Evolutionary conservation across 345 rosid species (phyloP), one percentile per base, ranked within the genome.

Genomic region (Eucalyptus victrix): DNA sequence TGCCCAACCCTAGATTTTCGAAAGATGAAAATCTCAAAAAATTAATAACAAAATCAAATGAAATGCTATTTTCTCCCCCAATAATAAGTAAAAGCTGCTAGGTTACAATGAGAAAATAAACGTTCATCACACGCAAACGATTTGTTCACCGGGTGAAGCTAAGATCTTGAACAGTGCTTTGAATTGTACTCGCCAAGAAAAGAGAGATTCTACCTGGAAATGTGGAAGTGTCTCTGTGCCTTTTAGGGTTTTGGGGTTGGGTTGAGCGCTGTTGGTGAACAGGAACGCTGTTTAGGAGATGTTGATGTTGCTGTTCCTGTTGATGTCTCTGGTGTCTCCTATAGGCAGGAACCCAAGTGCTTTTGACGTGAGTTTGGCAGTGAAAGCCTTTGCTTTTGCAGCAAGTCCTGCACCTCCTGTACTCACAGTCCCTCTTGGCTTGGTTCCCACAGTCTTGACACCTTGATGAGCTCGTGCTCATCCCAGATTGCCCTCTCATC

Each of bases 361-460:
- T 91, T 67, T 87, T 91, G 89, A 91, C 86, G 91, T 91, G 92
- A 69, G 91, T 91, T 87, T 88, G 88, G 86, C 92, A 91, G 26
- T 81, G 89, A 91, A 88, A 91, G 10, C 88, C 91, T 88, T 89
- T 91, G 86, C 90, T 88, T 65, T 88, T 90, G 42, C 92, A 91
- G 32, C 92, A 91, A 50, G 92, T 91, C 91, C 92, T 89, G 88
- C 92, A 91, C 88, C 92, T 88, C 92, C 80, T 87, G 90, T 89
- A 87, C 24, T 17, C 62, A 89, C 92, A 91, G 86, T 90, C 90
- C 87, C 87, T 91, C 86, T 91, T 91, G 15, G 92, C 92, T 83
- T 91, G 92, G 92, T 91, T 91, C 62, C 92, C 92, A 81, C 92
- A 91, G 87, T 91, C 92, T 90, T 90, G 90, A 88, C 92, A 91